Evolutionary conservation across 169 alveolate genomes (phyloP), one percentile per base, ranked within the genome.

Genomic region (Neospora caninum): DNA sequence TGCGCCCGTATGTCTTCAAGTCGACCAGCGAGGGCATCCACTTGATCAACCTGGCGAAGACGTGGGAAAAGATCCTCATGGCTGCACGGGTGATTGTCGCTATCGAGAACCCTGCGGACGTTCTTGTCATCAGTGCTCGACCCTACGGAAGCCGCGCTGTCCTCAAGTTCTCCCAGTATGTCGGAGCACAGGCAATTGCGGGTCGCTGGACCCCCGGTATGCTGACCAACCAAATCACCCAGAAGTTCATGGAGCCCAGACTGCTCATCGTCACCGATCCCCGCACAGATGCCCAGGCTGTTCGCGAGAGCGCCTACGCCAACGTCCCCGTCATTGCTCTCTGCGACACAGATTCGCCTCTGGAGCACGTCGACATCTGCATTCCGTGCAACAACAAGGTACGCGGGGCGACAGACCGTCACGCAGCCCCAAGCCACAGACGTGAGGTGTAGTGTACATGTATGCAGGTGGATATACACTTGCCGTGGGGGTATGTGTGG

Each of bases 201-300:
- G 99, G 99, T 49, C 98, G 99, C 95, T 99, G 99, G 99, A 98
- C 99, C 39, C 99, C 99, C 34, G 99, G 99, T 78, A 99, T 99
- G 94, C 97, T 99, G 91, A 99, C 99, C 78, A 99, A 99, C 96
- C 99, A 99, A 96, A 99, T 98, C 95, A 98, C 99, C 39, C 98
- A 98, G 96, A 98, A 99, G 97, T 94, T 49, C 38, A 91, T 96
- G 95, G 99, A 99, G 97, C 99, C 99, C 43, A 97, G 99, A 93
- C 98, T 99, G 64, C 96, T 99, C 97, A 99, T 99, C 91, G 99
- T 99, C 80, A 98, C 99, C 58, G 99, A 99, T 96, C 99, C 99
- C 69, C 98, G 99, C 95, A 98, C 99, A 88, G 99, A 99, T 96
- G 98, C 98, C 93, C 99, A 99, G 95, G 99, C 99, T 92, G 97